These are phyloP conservation scores for Boletales sp. DNA, from an alignment of 768 basidiomycete species.

Conservation along the genomic window DNA sequence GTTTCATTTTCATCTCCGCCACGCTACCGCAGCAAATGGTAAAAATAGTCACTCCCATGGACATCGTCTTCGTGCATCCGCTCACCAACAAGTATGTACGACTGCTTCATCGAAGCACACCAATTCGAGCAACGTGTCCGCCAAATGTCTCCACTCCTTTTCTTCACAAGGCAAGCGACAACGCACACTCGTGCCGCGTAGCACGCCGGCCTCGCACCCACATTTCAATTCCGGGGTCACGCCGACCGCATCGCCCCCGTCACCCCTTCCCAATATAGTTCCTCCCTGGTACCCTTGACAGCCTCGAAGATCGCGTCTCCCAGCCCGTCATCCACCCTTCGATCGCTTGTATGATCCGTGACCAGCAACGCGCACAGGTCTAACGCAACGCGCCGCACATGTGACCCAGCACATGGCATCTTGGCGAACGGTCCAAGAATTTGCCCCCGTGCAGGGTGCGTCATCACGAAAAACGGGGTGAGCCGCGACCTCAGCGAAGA, in stretches of 20 bases:
- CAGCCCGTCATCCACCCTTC: slow-evolving; percentile 15
- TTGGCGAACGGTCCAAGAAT: slow-evolving; percentile 75
- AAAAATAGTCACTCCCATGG: slow-evolving; percentile 1
- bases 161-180: neutral
- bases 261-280: slow-evolving; percentile 33
- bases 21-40: slow-evolving; percentile 10
- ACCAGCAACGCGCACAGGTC: slow-evolving; percentile 49
- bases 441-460: slow-evolving; percentile 70
- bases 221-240: neutral
- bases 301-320: slow-evolving; percentile 23
- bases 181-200: too few relatives aligned
- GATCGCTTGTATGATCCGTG: slow-evolving; percentile 10
- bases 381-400: slow-evolving; percentile 55
- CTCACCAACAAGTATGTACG: too few relatives aligned
- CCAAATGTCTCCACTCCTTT: neutral
- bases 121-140: too few relatives aligned
- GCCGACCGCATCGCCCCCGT: slow-evolving; percentile 13
- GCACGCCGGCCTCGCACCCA: neutral
- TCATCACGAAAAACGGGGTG: slow-evolving; percentile 75
- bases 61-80: too few relatives aligned
- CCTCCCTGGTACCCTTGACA: slow-evolving; percentile 26
- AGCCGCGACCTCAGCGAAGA: slow-evolving; percentile 55
- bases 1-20: slow-evolving; percentile 11
- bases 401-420: slow-evolving; percentile 41
- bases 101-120: neutral